phyloP scores from a whole-genome alignment of 2,329 filamentous ascomycete genomes.

The Didymella sp. region DNA sequence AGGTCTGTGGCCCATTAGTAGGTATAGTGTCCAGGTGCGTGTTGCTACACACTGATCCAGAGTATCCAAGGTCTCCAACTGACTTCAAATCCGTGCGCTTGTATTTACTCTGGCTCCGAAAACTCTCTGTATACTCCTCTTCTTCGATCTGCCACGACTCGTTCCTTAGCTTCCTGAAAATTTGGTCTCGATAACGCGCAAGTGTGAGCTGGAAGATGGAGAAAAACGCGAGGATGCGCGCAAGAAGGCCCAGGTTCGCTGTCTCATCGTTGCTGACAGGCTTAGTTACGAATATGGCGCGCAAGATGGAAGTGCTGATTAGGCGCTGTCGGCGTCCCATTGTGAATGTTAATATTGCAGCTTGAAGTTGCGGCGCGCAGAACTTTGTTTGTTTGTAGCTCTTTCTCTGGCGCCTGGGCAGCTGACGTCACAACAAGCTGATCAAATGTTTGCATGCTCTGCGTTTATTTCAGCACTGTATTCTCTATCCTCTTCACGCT shows the following conservation, averaged over 20 bases:
- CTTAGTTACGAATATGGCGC: constrained; percentile 44
- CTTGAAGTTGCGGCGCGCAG: constrained; percentile 1
- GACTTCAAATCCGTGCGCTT: constrained; percentile 57
- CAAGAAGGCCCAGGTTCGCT: constrained; percentile 45
- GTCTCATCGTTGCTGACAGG: constrained; percentile 26
- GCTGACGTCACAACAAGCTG: constrained; percentile 17
- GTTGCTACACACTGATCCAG: constrained; percentile 64
- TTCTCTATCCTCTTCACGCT: constrained; percentile 1
- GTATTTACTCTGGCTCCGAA: constrained; percentile 52
- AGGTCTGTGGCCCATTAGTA: constrained; percentile 58
- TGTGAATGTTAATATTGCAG: constrained; percentile 12
- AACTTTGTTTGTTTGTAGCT: constrained; percentile 5
- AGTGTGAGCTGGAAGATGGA: constrained; percentile 60
- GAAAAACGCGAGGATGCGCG: constrained; percentile 62
- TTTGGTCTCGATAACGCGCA: constrained; percentile 54
- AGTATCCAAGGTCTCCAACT: constrained; percentile 75
- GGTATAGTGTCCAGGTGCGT: background rate
- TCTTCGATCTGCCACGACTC: constrained; percentile 62
- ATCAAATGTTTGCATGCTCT: background rate
- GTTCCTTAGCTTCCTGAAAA: constrained; percentile 61
- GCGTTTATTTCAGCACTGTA: constrained; percentile 6
- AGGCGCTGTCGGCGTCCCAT: constrained; percentile 49
- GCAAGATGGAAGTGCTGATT: constrained; percentile 48
- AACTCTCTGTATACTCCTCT: constrained; percentile 62
- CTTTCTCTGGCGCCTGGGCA: background rate